Conservation (phyloP, 139 green algal species). For the Haematococcus lacustris region DNA sequence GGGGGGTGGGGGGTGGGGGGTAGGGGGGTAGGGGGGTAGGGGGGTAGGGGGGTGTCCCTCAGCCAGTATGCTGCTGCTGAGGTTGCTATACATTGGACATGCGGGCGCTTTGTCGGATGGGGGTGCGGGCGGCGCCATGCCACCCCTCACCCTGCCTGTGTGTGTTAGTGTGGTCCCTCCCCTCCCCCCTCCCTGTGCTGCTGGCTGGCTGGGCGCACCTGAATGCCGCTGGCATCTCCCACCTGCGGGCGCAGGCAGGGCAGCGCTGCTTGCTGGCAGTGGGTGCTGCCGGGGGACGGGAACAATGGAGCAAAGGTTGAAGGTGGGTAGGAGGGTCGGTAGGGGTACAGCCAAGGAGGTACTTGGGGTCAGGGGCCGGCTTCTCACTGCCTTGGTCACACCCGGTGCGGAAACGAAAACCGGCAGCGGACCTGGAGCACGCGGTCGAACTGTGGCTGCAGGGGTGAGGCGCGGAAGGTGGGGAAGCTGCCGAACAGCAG, state of each 20-base stretch:
- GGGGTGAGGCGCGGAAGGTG: constrained; percentile 79
- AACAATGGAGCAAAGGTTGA: not conserved
- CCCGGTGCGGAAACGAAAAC: not conserved
- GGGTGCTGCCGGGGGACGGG: not conserved
- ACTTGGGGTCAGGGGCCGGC: not conserved
- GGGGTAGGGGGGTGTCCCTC: not conserved
- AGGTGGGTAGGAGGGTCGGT: not conserved
- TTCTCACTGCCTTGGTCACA: not conserved
- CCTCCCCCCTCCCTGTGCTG: not conserved
- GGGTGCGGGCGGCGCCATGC: not conserved
- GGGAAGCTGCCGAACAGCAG: constrained; percentile 95
- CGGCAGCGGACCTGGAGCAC: constrained; percentile 18
- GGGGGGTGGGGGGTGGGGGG: not conserved
- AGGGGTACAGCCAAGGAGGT: not conserved
- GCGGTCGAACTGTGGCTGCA: constrained; percentile 72
- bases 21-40: not conserved
- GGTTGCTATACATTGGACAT: not conserved
- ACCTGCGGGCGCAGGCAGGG: constrained; percentile 53
- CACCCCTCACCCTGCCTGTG: not conserved
- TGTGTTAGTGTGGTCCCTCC: not conserved
- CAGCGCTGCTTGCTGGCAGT: too few species aligned
- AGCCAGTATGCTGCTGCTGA: not conserved
- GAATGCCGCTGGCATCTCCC: constrained; percentile 75
- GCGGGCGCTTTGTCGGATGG: too few species aligned
- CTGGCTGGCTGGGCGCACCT: not conserved